Percentiles rank a stretch among this genome's conserved stretches.
These are phyloP conservation scores for Wallacemonas sp. DNA, from an alignment of 208 protist species.

Conservation along the genomic window DNA sequence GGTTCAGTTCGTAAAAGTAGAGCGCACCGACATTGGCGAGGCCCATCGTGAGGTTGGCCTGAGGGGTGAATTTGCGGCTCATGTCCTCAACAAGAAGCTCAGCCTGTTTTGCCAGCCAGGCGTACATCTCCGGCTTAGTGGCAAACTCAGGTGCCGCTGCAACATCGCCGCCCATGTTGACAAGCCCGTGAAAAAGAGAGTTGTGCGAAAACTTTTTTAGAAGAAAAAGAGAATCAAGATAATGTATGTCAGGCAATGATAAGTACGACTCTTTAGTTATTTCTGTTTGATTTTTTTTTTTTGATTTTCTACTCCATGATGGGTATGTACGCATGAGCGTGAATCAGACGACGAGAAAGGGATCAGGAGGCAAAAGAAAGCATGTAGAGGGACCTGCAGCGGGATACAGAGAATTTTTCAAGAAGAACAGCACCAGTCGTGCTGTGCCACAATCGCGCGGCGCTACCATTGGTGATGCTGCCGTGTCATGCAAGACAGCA, in stretches of 20 bases:
- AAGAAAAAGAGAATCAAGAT: neutral
- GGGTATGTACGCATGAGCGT: no score
- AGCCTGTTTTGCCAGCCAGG: constrained; percentile 50
- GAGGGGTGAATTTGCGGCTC: constrained; percentile 46
- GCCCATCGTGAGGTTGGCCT: constrained; percentile 61
- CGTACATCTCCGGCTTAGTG: constrained; percentile 67
- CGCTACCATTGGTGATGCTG: no score
- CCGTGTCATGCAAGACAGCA: no score
- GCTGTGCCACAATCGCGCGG: no score
- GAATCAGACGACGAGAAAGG: no score
- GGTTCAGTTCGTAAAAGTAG: constrained; percentile 84
- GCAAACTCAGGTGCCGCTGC: constrained; percentile 28
- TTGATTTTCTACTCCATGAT: no score
- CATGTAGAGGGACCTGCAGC: no score
- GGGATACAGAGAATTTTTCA: no score
- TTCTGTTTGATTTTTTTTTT: no score
- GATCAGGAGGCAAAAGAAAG: no score
- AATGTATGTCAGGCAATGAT: neutral
- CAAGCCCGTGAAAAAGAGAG: neutral
- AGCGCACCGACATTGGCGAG: constrained; percentile 80
- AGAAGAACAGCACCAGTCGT: no score
- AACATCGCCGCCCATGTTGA: constrained; percentile 15
- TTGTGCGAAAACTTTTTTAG: neutral
- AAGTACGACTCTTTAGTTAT: neutral
- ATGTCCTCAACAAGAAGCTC: constrained; percentile 43